Evolutionary conservation across 2,329 filamentous ascomycete genomes (phyloP).

Genomic region (Claviceps monticola): DNA sequence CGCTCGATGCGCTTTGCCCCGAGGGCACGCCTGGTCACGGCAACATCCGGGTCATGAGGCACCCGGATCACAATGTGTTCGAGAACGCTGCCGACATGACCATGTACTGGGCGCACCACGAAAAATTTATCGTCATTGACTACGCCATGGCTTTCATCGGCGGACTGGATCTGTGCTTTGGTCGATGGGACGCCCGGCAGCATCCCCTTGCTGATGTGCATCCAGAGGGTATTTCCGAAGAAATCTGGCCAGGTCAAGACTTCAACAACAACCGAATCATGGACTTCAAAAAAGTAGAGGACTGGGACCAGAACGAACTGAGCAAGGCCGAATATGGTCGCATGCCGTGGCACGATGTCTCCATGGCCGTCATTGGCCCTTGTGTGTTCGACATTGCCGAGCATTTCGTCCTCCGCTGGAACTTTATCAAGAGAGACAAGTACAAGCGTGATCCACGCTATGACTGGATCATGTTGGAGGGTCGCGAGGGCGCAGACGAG

Average conservation of each 20-base stretch:
- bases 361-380: slow-evolving; percentile 81
- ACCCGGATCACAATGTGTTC: slow-evolving; percentile 89
- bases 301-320: slow-evolving; percentile 89
- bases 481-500: slow-evolving; percentile 63
- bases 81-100: slow-evolving; percentile 94
- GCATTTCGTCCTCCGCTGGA: slow-evolving; percentile 91
- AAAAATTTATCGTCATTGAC: slow-evolving; percentile 94
- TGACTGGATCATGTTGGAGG: slow-evolving; percentile 73
- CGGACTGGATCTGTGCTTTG: slow-evolving; percentile 88
- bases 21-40: slow-evolving; percentile 69
- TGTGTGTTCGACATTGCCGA: slow-evolving; percentile 90
- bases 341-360: slow-evolving; percentile 97
- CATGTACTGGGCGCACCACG: slow-evolving; percentile 95
- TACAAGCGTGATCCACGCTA: slow-evolving; percentile 80
- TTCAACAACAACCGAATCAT: slow-evolving; percentile 96
- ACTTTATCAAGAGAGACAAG: slow-evolving; percentile 93
- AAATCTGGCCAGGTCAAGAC: slow-evolving; percentile 90
- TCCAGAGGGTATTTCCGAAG: slow-evolving; percentile 64
- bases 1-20: slow-evolving; percentile 64
- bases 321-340: slow-evolving; percentile 83
- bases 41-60: slow-evolving; percentile 80
- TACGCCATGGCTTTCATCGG: slow-evolving; percentile 86
- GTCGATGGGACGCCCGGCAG: slow-evolving; percentile 79
- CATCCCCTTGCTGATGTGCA: slow-evolving; percentile 81
- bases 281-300: slow-evolving; percentile 82